These are phyloP conservation scores for Plantago lanceolata DNA, from an alignment of 305 asterid genomes.

Conservation along the genomic window DNA sequence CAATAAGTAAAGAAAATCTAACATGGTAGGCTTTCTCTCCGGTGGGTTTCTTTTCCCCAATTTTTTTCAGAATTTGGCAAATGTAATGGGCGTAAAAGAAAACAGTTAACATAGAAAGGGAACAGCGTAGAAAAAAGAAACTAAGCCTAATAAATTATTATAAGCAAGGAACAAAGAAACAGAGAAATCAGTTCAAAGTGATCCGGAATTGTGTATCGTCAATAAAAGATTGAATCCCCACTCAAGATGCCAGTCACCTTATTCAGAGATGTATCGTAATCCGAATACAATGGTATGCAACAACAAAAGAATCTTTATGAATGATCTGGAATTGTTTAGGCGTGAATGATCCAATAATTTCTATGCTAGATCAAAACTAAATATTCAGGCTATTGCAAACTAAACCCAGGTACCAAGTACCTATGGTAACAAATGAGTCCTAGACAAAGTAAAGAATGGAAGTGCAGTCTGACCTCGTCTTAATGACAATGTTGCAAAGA, in stretches of 20 bases:
- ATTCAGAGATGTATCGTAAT: constrained; percentile 4
- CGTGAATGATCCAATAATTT: no score
- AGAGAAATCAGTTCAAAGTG: no score
- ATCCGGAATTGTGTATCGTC: not conserved
- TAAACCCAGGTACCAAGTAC: constrained; percentile 16
- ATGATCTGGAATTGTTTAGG: constrained; percentile 1
- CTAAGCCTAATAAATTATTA: not conserved
- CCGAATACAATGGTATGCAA: not conserved
- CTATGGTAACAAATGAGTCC: constrained; percentile 7
- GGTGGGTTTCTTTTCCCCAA: not conserved
- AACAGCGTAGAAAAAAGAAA: not conserved
- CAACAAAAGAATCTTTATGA: constrained; percentile 2
- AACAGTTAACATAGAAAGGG: not conserved
- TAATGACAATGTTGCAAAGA: constrained; percentile 69
- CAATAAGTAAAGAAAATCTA: no score
- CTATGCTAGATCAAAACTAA: no score
- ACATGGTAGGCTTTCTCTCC: no score
- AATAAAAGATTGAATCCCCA: not conserved
- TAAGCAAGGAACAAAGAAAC: no score
- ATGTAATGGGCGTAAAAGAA: not conserved
- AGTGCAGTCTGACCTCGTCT: constrained; percentile 60
- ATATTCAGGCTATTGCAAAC: not conserved
- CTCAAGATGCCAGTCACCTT: not conserved
- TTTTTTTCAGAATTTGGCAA: not conserved
- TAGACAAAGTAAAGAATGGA: constrained; percentile 10